Conservation (phyloP, 1,139 yeast species). For the Pneumocystis oryctolagi region DNA sequence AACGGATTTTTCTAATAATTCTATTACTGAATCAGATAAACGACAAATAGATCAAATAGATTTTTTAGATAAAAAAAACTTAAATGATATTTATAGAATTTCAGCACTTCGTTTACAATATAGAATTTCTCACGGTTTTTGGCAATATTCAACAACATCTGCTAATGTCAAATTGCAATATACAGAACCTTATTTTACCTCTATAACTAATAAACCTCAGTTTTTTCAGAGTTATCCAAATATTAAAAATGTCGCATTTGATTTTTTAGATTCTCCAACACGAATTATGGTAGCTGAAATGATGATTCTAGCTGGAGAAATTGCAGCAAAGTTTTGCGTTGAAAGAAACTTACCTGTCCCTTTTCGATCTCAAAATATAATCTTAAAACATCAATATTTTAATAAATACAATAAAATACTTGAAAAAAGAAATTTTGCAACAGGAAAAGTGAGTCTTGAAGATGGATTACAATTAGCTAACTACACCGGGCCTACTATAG, state of each 20-base stretch:
- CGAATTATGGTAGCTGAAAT: conserved; percentile 8
- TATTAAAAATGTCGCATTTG: not conserved
- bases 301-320: conserved; percentile 37
- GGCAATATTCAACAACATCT: not conserved
- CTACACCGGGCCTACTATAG: conserved; percentile 32
- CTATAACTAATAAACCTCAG: conserved; percentile 18
- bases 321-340: conserved; percentile 41
- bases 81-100: not conserved
- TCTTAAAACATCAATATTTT: conserved; percentile 12
- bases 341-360: conserved; percentile 41
- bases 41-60: not conserved
- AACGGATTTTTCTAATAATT: not conserved
- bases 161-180: not conserved
- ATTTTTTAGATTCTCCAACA: not conserved
- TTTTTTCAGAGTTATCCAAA: not conserved
- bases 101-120: not conserved
- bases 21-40: not conserved
- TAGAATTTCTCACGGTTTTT: conserved; percentile 1
- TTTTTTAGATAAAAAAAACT: not conserved
- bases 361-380: conserved; percentile 37
- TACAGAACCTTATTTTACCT: conserved; percentile 26
- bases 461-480: conserved; percentile 28
- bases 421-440: conserved; percentile 19
- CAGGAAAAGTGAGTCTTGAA: conserved; percentile 25
- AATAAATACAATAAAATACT: conserved; percentile 16